Percentiles rank a stretch among this genome's conserved stretches.
Evolutionary conservation across 2,329 filamentous ascomycete genomes (phyloP).

Genomic region (Elsinoe perseae): DNA sequence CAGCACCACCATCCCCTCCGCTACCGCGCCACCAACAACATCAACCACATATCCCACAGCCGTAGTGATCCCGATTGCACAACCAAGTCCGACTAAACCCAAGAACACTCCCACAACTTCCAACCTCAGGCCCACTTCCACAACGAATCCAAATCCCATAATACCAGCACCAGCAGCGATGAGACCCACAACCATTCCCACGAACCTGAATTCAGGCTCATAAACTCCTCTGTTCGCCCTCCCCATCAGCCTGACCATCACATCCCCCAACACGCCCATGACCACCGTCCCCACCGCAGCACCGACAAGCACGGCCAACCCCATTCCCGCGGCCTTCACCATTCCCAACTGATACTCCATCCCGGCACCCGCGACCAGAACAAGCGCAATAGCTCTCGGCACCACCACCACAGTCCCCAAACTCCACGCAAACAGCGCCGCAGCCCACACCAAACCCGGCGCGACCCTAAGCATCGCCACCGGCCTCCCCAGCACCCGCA

Average conservation of each 20-base stretch:
- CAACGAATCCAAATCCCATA: constrained; percentile 1
- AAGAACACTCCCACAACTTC: not conserved
- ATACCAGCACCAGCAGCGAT: not conserved
- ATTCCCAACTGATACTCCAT: not conserved
- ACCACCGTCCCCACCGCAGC: not conserved
- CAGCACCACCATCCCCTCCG: constrained; percentile 64
- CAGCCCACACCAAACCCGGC: constrained; percentile 13
- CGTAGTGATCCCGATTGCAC: constrained; percentile 45
- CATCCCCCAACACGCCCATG: not conserved
- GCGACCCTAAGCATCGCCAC: constrained; percentile 16
- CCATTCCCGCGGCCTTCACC: not conserved
- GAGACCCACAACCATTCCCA: not conserved
- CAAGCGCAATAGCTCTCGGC: not conserved
- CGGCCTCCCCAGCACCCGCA: not conserved
- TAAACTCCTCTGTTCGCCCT: constrained; percentile 10
- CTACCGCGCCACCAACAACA: constrained; percentile 78
- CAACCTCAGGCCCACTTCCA: not conserved
- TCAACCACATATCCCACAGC: constrained; percentile 63
- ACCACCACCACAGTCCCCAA: not conserved
- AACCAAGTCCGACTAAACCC: constrained; percentile 1
- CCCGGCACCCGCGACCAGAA: not conserved
- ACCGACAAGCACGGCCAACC: not conserved
- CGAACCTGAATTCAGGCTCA: constrained; percentile 14
- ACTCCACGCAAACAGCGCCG: not conserved
- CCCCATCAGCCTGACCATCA: not conserved